Percentiles rank a stretch among this genome's conserved stretches.
Conservation (phyloP, 257 asterid genomes). For the Avicennia marina region DNA sequence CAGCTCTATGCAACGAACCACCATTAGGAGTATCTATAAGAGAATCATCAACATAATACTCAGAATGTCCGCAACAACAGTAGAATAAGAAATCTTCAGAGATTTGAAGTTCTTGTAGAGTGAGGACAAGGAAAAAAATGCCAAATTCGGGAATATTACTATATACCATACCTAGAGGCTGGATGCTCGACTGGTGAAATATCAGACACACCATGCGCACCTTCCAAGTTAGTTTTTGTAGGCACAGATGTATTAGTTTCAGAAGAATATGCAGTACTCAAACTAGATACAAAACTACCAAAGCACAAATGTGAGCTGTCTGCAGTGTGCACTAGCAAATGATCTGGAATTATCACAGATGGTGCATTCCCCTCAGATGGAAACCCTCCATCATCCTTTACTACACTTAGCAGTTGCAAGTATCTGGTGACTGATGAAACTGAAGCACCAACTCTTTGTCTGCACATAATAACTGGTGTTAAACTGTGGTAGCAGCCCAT, state of each 20-base stretch:
- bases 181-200: slow-evolving; percentile 48
- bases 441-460: slow-evolving; percentile 44
- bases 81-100: slow-evolving; percentile 6
- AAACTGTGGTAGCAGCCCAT: slow-evolving; percentile 8
- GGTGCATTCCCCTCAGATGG: slow-evolving; percentile 55
- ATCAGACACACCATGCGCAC: slow-evolving; percentile 42
- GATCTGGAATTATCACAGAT: slow-evolving; percentile 73
- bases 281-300: slow-evolving; percentile 69
- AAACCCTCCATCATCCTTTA: slow-evolving; percentile 39
- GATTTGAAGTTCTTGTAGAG: neutral
- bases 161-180: slow-evolving; percentile 46
- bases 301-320: slow-evolving; percentile 87
- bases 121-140: neutral
- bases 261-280: slow-evolving; percentile 32
- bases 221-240: slow-evolving; percentile 50
- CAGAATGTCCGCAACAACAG: slow-evolving; percentile 56
- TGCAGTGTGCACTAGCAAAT: slow-evolving; percentile 71
- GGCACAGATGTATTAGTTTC: slow-evolving; percentile 51
- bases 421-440: slow-evolving; percentile 54
- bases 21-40: slow-evolving; percentile 61
- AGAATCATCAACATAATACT: slow-evolving; percentile 69
- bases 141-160: neutral
- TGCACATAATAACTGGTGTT: slow-evolving; percentile 26
- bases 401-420: slow-evolving; percentile 49
- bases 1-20: slow-evolving; percentile 61